Conservation (phyloP, 495 filamentous ascomycete species). For the Aspergillus nidulans region DNA sequence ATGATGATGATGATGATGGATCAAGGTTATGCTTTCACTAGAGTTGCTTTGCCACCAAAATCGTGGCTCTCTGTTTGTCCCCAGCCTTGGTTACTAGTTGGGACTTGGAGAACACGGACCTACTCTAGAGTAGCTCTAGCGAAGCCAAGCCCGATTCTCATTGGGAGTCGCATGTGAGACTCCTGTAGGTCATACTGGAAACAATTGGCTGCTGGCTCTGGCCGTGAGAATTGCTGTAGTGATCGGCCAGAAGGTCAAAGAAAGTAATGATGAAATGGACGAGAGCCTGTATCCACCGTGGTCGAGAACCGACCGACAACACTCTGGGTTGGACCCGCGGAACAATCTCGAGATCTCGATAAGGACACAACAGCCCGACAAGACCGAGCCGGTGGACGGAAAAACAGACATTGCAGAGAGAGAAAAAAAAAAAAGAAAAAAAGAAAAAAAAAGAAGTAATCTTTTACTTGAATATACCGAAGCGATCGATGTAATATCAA, state of each 20-base stretch:
- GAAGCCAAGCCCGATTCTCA: slow-evolving; percentile 10
- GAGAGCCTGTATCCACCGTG: background rate
- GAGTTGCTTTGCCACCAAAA: slow-evolving; percentile 9
- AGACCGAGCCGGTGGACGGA: too few relatives aligned
- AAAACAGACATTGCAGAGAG: too few relatives aligned
- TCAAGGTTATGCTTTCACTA: background rate
- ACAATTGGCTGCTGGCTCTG: background rate
- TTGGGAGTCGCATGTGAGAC: slow-evolving; percentile 6
- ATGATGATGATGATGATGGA: background rate
- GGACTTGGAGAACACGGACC: slow-evolving; percentile 16
- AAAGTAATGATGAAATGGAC: slow-evolving; percentile 6
- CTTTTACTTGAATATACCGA: too few relatives aligned
- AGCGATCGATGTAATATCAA: too few relatives aligned
- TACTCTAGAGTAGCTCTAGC: slow-evolving; percentile 11
- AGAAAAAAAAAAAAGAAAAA: too few relatives aligned
- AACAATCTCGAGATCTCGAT: background rate
- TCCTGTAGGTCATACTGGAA: background rate
- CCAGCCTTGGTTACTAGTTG: slow-evolving; percentile 11
- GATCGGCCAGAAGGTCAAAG: slow-evolving; percentile 3
- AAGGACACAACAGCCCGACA: background rate
- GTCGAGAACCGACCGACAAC: background rate
- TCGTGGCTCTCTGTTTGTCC: background rate
- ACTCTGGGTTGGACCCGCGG: background rate
- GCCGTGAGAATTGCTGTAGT: slow-evolving; percentile 2
- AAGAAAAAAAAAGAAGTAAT: too few relatives aligned